Evolutionary conservation across 208 protist genomes (phyloP), one percentile per base, ranked within the genome.

Genomic region (Trypanosoma lewisi): DNA sequence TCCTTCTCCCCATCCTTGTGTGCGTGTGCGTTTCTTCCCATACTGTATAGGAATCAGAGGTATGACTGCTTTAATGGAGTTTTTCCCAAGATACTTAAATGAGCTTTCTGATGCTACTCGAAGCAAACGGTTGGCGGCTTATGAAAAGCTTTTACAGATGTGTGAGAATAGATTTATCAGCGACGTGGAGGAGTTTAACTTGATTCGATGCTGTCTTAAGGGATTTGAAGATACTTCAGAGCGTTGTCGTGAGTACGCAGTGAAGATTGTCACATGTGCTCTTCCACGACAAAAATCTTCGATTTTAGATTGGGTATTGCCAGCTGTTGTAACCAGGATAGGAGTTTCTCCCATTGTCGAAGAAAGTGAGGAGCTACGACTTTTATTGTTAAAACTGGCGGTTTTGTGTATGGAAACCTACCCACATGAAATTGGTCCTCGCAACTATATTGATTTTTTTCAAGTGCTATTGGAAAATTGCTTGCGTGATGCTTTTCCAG

Each of bases 371-470:
- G 85, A 93, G 33, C 70, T 96, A 28, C 73, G 90, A 7, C 67
- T 96, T 23, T 77, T 80, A 14, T 73, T 94, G 6, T 74, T 96
- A 27, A 58, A 66, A 17, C 66, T 96, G 23, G 75, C 81, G 8
- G 48, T 67, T 0, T 57, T 70, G 17, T 96, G 90, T 77, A 84
- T 96, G 73, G 70, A 82, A n/a, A 66, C 42, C 23, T 96, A 93
- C 64, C 90, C 90, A 2, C 84, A 94, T 65, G 90, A 94, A 31
- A 94, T 96, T 42, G 87, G 81, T 30, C 80, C 84, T 19, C 75
- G 87, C 17, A 89, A 89, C 57, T 96, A 87, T 69, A 91, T 94
- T 61, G 87, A 94, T 73, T 96, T 91, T 58, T 94, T 91, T 50
- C 76, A 87, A 47, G 86, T 92, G 11, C 82, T 96, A 3, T 67